Evolutionary conservation across 805 yeast genomes (phyloP).

Genomic region (Debaryomyces castellii): DNA sequence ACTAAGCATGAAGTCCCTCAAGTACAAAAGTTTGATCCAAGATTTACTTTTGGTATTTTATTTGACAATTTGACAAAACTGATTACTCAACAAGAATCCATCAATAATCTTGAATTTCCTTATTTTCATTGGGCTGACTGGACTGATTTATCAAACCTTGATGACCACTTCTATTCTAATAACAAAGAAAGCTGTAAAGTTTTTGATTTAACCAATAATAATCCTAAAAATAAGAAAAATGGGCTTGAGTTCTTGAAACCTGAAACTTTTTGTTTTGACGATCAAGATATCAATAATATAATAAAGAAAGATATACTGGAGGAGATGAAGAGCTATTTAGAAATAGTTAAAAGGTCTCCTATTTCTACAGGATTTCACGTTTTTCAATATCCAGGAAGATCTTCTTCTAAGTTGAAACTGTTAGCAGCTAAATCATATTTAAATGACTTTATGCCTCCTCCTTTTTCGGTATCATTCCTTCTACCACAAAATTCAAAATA

Average conservation of each 20-base stretch:
- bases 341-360: conserved; percentile 5
- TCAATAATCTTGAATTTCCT: conserved; percentile 14
- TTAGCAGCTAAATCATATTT: conserved; percentile 40
- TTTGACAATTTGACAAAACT: conserved; percentile 15
- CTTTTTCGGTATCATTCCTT: conserved; percentile 29
- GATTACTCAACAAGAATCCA: conserved; percentile 1
- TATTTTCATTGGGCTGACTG: conserved; percentile 37
- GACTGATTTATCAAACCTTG: conserved; percentile 21
- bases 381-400: conserved; percentile 30
- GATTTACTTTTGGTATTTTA: conserved; percentile 24
- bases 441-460: conserved; percentile 41
- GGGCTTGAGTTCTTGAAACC: conserved; percentile 14
- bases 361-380: conserved; percentile 41
- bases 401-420: conserved; percentile 23
- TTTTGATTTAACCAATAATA: conserved; percentile 15
- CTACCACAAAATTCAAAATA: conserved; percentile 16
- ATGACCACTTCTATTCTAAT: conserved; percentile 12
- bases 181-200: conserved; percentile 17
- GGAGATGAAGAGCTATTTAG: conserved; percentile 3
- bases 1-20: conserved; percentile 6
- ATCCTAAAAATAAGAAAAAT: conserved; percentile 7
- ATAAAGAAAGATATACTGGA: conserved; percentile 5
- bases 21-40: conserved; percentile 24
- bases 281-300: conserved; percentile 16
- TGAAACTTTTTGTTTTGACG: conserved; percentile 23